Base-by-base conservation (phyloP, 2,329 filamentous ascomycete genomes). In the Ophioceras dolichostomum region DNA sequence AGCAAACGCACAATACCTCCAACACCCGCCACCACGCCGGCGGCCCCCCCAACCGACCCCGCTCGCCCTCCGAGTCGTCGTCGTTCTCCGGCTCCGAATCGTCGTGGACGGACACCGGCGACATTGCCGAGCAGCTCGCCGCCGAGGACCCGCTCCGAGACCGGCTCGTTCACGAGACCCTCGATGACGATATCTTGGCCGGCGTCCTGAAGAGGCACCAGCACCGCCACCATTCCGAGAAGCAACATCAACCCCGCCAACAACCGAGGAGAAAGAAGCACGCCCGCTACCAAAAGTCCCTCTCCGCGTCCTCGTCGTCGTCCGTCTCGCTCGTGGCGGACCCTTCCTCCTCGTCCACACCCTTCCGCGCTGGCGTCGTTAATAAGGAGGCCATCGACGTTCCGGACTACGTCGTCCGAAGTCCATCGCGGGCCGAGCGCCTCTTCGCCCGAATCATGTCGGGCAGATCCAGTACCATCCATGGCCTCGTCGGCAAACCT, bases 401-500 rank as follows among this genome's bases (percentile, higher is more conserved):
- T 44, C 89, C 89, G 19, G 68, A 72, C 51, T 74, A 83, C 41
- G 62, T 67, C 36, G 72, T 70, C 34, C 72, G 72, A 47, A 43
- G 76, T 87, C 43, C 30, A 12, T 72, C 75, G 38, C 71, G 70
- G 50, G 72, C 66, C 45, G 76, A 88, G 58, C 80, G 77, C 54
- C 59, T 83, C 47, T 62, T 96, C 50, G 84, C 82, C 49, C 61
- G 69, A 67, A 81, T 93, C 72, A 95, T 98, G 88, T 78, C 86
- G 48, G 78, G 79, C 56, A 78, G 83, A 46, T 73, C 78, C 48
- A 68, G 73, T 55, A 78, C 82, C 56, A 80, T 86, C 52, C 83
- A 91, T 65, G 91, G 91, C 68, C 74, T 98, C 50, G 94, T 93
- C 52, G 91, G 91, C 65, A 94, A 93, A 68, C 79, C 89, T 61